Percentiles rank a stretch among this genome's conserved stretches.
Conservation (phyloP, 441 rosid species). For the Gossypium trilobum region DNA sequence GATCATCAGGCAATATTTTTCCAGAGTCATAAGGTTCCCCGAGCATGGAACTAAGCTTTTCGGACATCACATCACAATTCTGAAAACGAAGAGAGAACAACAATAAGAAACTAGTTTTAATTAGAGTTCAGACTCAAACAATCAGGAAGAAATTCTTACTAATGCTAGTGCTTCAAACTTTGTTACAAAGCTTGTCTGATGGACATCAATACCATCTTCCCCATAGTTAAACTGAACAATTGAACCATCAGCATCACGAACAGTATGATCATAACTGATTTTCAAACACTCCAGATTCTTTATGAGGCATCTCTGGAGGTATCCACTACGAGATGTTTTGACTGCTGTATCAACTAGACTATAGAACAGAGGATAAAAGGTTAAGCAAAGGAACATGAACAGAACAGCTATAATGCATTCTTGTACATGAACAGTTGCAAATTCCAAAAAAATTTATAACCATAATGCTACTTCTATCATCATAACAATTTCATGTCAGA, state of each 20-base stretch:
- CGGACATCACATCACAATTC: conserved; percentile 63
- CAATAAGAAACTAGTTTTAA: conserved; percentile 9
- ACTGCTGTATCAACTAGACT: conserved; percentile 99
- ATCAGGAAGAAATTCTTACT: conserved; percentile 33
- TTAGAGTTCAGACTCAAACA: conserved; percentile 15
- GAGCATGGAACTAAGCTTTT: conserved; percentile 38
- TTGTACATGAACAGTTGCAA: neutral
- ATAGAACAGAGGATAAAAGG: conserved; percentile 23
- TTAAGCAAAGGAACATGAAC: conserved; percentile 14
- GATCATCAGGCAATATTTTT: conserved; percentile 53
- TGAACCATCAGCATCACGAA: conserved; percentile 96
- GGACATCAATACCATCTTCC: conserved; percentile 98
- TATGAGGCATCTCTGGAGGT: conserved; percentile 94
- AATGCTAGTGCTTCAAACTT: conserved; percentile 60
- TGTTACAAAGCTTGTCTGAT: conserved; percentile 65
- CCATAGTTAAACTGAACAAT: conserved; percentile 88
- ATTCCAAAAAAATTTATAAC: neutral
- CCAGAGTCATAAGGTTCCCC: conserved; percentile 40
- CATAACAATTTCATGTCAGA: neutral
- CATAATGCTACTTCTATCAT: neutral
- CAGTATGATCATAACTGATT: conserved; percentile 82
- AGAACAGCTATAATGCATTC: neutral
- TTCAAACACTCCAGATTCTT: conserved; percentile 94
- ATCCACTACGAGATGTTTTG: conserved; percentile 98
- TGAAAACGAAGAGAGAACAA: conserved; percentile 28